Conservation (phyloP, 164 flowering plant species). For the Stephania yunnanensis region DNA sequence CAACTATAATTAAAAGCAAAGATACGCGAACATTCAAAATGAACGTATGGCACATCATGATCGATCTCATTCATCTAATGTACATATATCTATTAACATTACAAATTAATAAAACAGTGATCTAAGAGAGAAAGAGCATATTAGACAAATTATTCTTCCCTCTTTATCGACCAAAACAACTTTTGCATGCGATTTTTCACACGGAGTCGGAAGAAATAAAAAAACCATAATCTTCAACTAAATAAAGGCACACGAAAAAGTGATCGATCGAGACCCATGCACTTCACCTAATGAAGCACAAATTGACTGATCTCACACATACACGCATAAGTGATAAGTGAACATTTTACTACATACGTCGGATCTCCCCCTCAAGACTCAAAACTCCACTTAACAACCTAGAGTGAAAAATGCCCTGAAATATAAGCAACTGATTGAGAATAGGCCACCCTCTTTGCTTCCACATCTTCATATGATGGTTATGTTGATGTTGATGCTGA, state of each 20-base stretch:
- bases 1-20: too few relatives aligned
- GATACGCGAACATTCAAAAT: too few relatives aligned
- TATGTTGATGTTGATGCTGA: background rate
- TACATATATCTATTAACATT: background rate
- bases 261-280: background rate
- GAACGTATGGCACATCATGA: too few relatives aligned
- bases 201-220: background rate
- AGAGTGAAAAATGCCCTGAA: slow-evolving; percentile 1
- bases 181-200: background rate
- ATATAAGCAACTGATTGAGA: slow-evolving; percentile 4
- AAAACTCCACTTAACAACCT: slow-evolving; percentile 10
- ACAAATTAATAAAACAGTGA: background rate
- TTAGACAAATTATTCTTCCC: background rate
- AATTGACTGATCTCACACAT: too few relatives aligned
- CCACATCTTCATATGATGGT: background rate
- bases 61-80: background rate
- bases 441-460: slow-evolving; percentile 1
- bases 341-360: background rate
- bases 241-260: background rate
- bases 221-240: background rate
- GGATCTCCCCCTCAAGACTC: slow-evolving; percentile 11
- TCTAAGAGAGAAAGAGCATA: background rate
- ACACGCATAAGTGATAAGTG: too few relatives aligned
- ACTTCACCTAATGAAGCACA: too few relatives aligned
- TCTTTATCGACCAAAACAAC: background rate